Percentiles rank a stretch among this genome's conserved stretches.
Conservation (phyloP, 805 yeast genomes). For the Barnettozyma salicaria region DNA sequence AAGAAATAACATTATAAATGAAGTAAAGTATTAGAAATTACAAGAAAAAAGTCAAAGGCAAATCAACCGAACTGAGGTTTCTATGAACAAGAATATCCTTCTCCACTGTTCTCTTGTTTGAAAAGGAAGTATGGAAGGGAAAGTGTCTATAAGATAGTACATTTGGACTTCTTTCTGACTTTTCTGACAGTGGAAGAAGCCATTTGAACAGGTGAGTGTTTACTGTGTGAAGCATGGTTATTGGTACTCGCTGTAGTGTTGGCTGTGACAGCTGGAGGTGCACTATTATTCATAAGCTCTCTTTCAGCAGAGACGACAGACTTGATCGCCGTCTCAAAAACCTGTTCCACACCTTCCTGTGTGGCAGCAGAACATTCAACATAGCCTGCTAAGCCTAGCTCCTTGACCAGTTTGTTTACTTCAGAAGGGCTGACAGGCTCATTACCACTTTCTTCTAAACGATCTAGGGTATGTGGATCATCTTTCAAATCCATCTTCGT, state of each 20-base stretch:
- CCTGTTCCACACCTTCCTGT: constrained; percentile 78
- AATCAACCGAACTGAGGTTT: too few species aligned
- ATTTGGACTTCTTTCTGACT: constrained; percentile 42
- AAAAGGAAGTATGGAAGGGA: background rate
- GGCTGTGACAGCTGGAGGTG: constrained; percentile 4
- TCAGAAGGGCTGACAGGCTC: constrained; percentile 58
- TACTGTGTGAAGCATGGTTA: background rate
- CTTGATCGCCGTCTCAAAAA: constrained; percentile 77
- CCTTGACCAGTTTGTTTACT: constrained; percentile 62
- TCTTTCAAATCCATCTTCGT: constrained; percentile 86
- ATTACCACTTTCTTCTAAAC: constrained; percentile 51
- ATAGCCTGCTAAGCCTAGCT: constrained; percentile 65
- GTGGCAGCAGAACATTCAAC: constrained; percentile 89
- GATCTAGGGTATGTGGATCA: constrained; percentile 65
- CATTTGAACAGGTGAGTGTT: background rate
- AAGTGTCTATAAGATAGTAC: constrained; percentile 35
- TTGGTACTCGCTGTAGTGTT: constrained; percentile 3
- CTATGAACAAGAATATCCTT: too few species aligned
- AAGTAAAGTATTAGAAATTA: too few species aligned
- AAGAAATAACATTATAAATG: too few species aligned
- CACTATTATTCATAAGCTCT: constrained; percentile 10
- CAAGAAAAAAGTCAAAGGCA: too few species aligned
- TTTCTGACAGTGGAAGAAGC: constrained; percentile 16
- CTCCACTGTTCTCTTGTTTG: background rate
- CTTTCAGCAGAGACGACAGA: constrained; percentile 41